phyloP scores from a whole-genome alignment of 371 early-diverging fungal genomes.

The Chytridiales sp. region DNA sequence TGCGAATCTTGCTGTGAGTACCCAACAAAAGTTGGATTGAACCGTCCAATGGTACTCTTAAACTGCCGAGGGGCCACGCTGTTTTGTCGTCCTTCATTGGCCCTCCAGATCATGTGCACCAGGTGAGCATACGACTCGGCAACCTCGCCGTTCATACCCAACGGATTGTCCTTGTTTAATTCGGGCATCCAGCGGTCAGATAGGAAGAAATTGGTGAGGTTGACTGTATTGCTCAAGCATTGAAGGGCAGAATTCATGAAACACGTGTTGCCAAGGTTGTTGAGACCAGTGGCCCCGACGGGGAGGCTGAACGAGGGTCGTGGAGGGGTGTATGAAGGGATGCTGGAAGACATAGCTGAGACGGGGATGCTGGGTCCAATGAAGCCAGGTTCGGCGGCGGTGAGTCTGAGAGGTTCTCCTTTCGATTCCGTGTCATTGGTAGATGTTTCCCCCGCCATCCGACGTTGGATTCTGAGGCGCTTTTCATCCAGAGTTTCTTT shows the following conservation, averaged over 20 bases:
- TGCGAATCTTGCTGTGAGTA: constrained; percentile 62
- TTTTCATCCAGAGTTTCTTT: too few species aligned
- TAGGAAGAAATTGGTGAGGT: constrained; percentile 66
- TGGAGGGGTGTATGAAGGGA: too few species aligned
- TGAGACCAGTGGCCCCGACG: constrained; percentile 63
- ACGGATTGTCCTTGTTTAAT: constrained; percentile 74
- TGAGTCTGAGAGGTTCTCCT: too few species aligned
- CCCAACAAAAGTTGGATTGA: constrained; percentile 50
- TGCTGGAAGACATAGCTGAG: too few species aligned
- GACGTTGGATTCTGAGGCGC: too few species aligned
- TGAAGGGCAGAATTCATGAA: constrained; percentile 85
- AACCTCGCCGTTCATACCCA: constrained; percentile 77
- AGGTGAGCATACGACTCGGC: constrained; percentile 47
- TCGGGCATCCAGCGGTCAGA: constrained; percentile 68
- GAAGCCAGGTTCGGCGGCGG: too few species aligned
- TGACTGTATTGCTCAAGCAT: constrained; percentile 68
- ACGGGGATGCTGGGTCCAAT: too few species aligned
- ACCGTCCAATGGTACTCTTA: constrained; percentile 61
- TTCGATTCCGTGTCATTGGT: too few species aligned
- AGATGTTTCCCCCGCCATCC: too few species aligned
- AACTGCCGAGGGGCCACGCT: constrained; percentile 65
- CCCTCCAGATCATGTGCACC: constrained; percentile 34
- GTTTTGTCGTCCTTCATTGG: constrained; percentile 22
- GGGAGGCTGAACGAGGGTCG: too few species aligned
- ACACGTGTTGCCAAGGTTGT: constrained; percentile 85